Evolutionary conservation across 306 rosid species (phyloP), one percentile per base, ranked within the genome.

Genomic region (Vigna nakashimae): DNA sequence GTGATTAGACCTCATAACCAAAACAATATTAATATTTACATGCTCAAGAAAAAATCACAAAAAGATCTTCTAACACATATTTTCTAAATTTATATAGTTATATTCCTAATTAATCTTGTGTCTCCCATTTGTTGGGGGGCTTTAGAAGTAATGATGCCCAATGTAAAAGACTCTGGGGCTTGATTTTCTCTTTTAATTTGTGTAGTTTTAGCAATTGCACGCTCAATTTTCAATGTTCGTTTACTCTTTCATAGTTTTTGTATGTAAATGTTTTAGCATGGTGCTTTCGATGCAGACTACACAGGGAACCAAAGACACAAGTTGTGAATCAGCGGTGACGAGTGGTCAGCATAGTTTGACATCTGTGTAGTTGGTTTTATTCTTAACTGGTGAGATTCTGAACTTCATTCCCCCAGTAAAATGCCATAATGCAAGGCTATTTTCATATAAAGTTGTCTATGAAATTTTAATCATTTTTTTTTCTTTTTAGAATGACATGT

Each of bases 261-360:
- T 16, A 10, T 28, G 9, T 14, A 52, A 78, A 36, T 26, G 28
- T 24, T 57, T 24, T 75, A 24, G 34, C 51, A 60, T 53, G 67
- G 48, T 60, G 49, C 28, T 80, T 75, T 78, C 59, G 26, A 49
- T 82, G 65, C 91, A 90, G 96, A 83, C 92, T 40, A 87, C 89
- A 65, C 97, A 89, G 86, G 86, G 92, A 79, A 90, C 91, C 82
- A 94, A 92, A 89, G 98, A 92, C 82, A 84, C 98, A 69, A 94
- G 93, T 81, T 90, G 98, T 87, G 98, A 94, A 69, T 91, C 98
- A 64, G 98, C 86, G 45, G 96, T 94, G 87, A 89, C 96, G 53
- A 89, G 94, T 78, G 98, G 98, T 90, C 97, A 89, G 78, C 97
- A 86, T 83, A 88, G 86, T 88, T 85, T 94, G 96, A 85, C 96